Percentiles rank a stretch among this genome's conserved stretches.
These are phyloP conservation scores for Boletus eberwhitei DNA, from an alignment of 768 basidiomycete species.

Conservation along the genomic window DNA sequence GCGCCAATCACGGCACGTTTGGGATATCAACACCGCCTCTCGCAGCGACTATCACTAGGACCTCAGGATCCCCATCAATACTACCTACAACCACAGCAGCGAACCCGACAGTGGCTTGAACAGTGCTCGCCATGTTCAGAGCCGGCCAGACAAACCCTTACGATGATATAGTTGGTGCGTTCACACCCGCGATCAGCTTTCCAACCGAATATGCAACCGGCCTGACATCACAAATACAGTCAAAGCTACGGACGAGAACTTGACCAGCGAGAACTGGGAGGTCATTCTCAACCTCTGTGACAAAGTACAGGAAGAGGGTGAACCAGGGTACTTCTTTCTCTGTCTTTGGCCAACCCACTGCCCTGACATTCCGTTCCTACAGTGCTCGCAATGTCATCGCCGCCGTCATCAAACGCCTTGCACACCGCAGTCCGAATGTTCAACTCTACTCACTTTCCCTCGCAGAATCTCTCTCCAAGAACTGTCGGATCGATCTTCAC, in stretches of 20 bases:
- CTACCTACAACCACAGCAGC: constrained; percentile 16
- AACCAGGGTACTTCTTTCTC: constrained; percentile 59
- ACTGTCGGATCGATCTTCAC: constrained; percentile 77
- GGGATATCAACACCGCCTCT: constrained; percentile 29
- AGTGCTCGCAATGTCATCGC: constrained; percentile 87
- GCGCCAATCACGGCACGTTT: constrained; percentile 11
- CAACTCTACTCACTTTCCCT: constrained; percentile 91
- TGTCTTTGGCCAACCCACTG: background rate
- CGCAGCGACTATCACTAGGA: constrained; percentile 18
- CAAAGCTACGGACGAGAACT: constrained; percentile 97
- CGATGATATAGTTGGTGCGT: constrained; percentile 89
- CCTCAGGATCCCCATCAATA: constrained; percentile 5
- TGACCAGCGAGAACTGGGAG: constrained; percentile 95
- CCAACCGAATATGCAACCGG: constrained; percentile 1
- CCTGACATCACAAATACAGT: constrained; percentile 40
- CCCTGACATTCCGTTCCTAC: constrained; percentile 20
- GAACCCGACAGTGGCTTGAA: constrained; percentile 4
- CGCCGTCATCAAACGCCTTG: constrained; percentile 82
- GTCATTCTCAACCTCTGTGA: constrained; percentile 92
- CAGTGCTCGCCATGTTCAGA: constrained; percentile 57
- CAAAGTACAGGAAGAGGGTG: constrained; percentile 89
- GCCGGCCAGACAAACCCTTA: constrained; percentile 69
- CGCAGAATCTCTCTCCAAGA: constrained; percentile 87
- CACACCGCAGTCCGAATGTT: constrained; percentile 94
- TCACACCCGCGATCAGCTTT: constrained; percentile 1